Base-by-base conservation (phyloP, 257 asterid genomes). In the Solanum sparsipilum region DNA sequence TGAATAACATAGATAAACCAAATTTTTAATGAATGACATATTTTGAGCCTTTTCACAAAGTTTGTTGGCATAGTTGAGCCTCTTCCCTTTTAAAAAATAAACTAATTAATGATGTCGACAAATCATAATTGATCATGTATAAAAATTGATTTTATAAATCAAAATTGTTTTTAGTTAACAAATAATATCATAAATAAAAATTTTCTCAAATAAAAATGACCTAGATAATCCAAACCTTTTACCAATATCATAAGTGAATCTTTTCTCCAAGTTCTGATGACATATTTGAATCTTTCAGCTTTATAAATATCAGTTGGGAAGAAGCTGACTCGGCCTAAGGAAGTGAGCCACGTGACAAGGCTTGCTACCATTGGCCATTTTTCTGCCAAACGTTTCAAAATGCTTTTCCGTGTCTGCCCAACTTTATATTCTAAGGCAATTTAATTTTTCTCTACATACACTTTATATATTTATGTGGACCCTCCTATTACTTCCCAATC, bases 321-420 rank as follows among this genome's bases (percentile, higher is more conserved):
- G 25, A 20, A 3, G 27, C 2, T 58, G 67, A 58, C 67, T 58
- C 67, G 12, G 25, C 67, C 63, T 56, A 56, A 79, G 63, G 73
- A 18, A 9, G 72, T 1, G 25, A 67, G 89, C 88, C 92, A 91
- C 94, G 93, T 92, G 90, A 87, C 74, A 23, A 39, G 29, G 52
- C 12, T 12, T 23, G 60, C 44, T 83, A 76, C 87, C 86, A 86
- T 74, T 88, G 90, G 91, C 87, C 84, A 70, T 85, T 83, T 79
- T 27, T 41, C 38, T 79, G 87, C 70, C 84, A 56, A 36, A 85
- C 3, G 56, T 38, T 76, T 60, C 38, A 48, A 84, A 21, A 23
- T 67, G 16, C 35, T 68, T 78, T 9, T 3, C 27, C 13, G 25
- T 52, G 63, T 58, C 67, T 58, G 67, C 67, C 27, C 5, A 58